Evolutionary conservation across 2,329 filamentous ascomycete genomes (phyloP), one percentile per base, ranked within the genome.

Genomic region (Clarireedia monteithiana): DNA sequence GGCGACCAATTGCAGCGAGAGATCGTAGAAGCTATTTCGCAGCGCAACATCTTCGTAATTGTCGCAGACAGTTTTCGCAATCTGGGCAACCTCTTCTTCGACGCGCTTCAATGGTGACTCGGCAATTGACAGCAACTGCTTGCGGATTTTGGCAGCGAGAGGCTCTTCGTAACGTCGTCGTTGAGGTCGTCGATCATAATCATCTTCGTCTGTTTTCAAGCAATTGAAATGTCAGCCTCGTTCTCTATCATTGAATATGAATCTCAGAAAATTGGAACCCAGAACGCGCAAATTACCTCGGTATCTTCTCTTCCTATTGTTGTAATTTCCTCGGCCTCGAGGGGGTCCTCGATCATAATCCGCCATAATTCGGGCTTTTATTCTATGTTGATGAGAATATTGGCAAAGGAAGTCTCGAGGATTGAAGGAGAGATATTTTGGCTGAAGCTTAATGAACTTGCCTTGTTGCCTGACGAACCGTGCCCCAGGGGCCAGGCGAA

Each of bases 11-110:
- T 92, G 88, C 57, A 91, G 74, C 6, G 84, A 77, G 30, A 95
- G 79, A 56, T 86, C 82, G 62, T 88, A 76, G 70, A 95, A 95
- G 50, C 79, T 83, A 34, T 77, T 80, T 62, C 84, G 84, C 54
- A 95, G 75, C 63, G 91, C 86, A 63, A 86, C 83, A 68, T 95
- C 88, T n/a, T 95, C 91, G 68, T 87, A 88, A 71, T 95, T 87
- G 46, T 95, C 89, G 34, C 85, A 80, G 15, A 95, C 82, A 49
- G 86, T 81, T 65, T 85, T 88, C 34, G 88, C 89, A 65, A 95
- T 86, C 50, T 79, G 78, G 56, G 81, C 77, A 39, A 90, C 83
- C 69, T 94, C 89, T 63, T 95, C 89, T 66, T 91, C 84, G 70
- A 87, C 88, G 66, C 83, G 81, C 64, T 86, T 84, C 66, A 91